Percentiles rank a stretch among this genome's conserved stretches.
phyloP scores from a whole-genome alignment of 331 rosid genomes.

The Prunus yedoensis region DNA sequence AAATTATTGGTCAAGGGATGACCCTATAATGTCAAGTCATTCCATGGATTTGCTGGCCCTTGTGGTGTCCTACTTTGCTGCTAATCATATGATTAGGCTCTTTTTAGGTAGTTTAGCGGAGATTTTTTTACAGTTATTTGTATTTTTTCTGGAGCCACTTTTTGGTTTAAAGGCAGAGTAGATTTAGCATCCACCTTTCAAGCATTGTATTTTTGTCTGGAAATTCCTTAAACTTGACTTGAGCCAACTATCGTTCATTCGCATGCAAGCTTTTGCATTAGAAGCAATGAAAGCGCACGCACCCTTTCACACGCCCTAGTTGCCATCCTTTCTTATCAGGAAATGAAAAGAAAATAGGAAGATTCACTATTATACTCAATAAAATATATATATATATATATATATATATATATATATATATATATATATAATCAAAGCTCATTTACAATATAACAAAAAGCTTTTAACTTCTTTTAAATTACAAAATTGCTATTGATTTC shows the following conservation, averaged over 20 bases:
- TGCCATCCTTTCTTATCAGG: too few relatives aligned
- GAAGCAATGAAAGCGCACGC: background rate
- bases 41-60: conserved; percentile 12
- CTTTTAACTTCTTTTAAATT: too few relatives aligned
- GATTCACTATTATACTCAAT: too few relatives aligned
- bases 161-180: background rate
- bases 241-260: background rate
- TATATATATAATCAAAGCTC: too few relatives aligned
- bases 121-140: background rate
- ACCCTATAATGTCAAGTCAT: background rate
- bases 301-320: too few relatives aligned
- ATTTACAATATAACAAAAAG: too few relatives aligned
- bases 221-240: conserved; percentile 3
- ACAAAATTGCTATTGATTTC: too few relatives aligned
- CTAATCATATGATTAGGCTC: conserved; percentile 1
- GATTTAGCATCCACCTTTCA: background rate
- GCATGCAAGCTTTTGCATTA: background rate
- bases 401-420: too few relatives aligned
- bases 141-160: background rate
- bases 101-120: background rate
- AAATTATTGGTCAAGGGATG: conserved; percentile 13
- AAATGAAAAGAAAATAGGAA: too few relatives aligned
- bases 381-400: too few relatives aligned
- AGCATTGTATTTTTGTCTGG: background rate
- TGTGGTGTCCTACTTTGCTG: background rate